Evolutionary conservation across 2,329 filamentous ascomycete species (phyloP), one percentile per base, ranked within the genome.

Genomic region (Cordyceps pruinosa): DNA sequence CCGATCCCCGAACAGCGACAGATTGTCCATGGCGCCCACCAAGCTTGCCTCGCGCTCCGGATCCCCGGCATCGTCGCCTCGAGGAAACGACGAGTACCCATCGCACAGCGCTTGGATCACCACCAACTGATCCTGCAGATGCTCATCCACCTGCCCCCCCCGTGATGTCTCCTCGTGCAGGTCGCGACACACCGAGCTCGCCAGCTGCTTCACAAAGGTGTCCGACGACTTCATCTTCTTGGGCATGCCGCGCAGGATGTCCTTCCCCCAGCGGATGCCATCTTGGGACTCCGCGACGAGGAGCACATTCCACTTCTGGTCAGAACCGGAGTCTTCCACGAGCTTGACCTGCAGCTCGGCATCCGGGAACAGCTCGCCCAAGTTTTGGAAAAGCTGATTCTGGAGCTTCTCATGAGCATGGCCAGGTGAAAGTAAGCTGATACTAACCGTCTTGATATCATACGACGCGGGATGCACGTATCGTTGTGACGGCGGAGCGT

Each of bases 91-190:
- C 12, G 81, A 81, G 51, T 66, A 70, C 0, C 80, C 82, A 13
- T 77, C 72, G 1, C 80, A 78, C 10, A 86, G 69, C 4, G 79
- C 79, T 66, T 86, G 83, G 63, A 85, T 84, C 19, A 82, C 71
- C 3, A 85, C 70, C 25, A 86, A 63, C 66, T 86, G 83, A 66
- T 86, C 84, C 67, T 85, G 81, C 15, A 86, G 71, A 63, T 78
- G 75, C 61, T 79, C 73, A 60, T 86, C 83, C 7, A 82, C 77
- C 2, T 76, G 71, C 0, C 80, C 76, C 2, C 74, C 70, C 1
- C 70, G 63, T 8, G 65, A 64, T 1, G 80, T 68, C 61, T 83
- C 80, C 2, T 70, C 66, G 55, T 72, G 70, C 21, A 85, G 68
- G 3, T 73, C 71, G 47, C 67, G 69, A 42, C 76, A 75, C 4